These are phyloP conservation scores for Phaffia rhodozyma DNA, from an alignment of 1,284 basidiomycete genomes.

Conservation along the genomic window DNA sequence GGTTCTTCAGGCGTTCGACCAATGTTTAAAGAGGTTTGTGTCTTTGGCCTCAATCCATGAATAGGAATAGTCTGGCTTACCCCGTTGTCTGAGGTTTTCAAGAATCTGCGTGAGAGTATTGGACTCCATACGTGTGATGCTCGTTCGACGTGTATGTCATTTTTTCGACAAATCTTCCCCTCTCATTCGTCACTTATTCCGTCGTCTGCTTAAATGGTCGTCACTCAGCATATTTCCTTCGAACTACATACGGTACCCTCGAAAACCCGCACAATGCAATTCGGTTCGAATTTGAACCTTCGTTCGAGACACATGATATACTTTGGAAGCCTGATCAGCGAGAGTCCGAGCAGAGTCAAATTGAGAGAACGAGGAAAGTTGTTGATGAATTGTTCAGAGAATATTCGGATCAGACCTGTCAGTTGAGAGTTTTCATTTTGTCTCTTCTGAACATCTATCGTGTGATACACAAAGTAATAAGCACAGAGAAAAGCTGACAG, in stretches of 20 bases:
- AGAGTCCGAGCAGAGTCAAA: slow-evolving; percentile 5
- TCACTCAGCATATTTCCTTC: slow-evolving; percentile 6
- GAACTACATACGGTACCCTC: slow-evolving; percentile 4
- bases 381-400: slow-evolving; percentile 3
- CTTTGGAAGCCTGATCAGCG: slow-evolving; percentile 7
- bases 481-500: background rate
- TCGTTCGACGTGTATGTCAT: background rate
- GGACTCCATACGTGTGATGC: slow-evolving; percentile 14
- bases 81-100: background rate
- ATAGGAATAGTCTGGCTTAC: background rate
- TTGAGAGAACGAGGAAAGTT: background rate
- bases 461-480: no score
- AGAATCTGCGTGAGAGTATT: slow-evolving; percentile 10
- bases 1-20: background rate
- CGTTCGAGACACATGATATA: slow-evolving; percentile 2
- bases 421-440: background rate
- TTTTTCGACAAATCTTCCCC: background rate
- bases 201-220: background rate
- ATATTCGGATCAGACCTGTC: background rate
- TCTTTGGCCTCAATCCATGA: background rate
- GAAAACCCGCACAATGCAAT: slow-evolving; percentile 10
- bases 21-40: slow-evolving; percentile 8
- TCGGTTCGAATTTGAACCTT: slow-evolving; percentile 9
- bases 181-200: background rate
- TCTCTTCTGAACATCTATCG: background rate